Evolutionary conservation across 176 grass and related monocot species (phyloP).

Genomic region (Luzula sylvatica): DNA sequence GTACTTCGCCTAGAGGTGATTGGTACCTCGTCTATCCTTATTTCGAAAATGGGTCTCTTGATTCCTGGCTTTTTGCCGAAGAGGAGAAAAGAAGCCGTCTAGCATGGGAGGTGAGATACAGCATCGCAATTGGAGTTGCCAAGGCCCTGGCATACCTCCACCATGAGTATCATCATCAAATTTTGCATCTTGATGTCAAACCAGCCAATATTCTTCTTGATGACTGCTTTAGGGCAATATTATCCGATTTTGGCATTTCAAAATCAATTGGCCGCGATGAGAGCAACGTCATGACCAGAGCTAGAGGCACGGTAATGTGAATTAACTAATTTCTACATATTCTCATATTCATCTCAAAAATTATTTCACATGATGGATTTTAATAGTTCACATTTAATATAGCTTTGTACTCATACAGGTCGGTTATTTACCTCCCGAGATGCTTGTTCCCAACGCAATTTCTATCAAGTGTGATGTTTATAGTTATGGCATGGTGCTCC

Average conservation of each 20-base stretch:
- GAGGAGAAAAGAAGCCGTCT: conserved; percentile 18
- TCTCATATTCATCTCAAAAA: too few relatives aligned
- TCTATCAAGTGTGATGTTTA: conserved; percentile 47
- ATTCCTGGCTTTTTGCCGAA: conserved; percentile 43
- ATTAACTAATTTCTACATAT: neutral
- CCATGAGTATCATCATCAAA: conserved; percentile 35
- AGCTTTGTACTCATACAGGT: neutral
- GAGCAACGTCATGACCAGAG: conserved; percentile 31
- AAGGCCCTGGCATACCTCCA: conserved; percentile 62
- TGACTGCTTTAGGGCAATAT: conserved; percentile 28
- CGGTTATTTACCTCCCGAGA: conserved; percentile 52
- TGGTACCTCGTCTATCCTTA: conserved; percentile 46
- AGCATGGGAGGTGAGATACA: conserved; percentile 32
- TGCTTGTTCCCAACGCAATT: conserved; percentile 26
- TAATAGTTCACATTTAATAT: too few relatives aligned
- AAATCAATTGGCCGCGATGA: conserved; percentile 37
- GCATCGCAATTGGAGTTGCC: conserved; percentile 38
- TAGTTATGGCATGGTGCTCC: conserved; percentile 52
- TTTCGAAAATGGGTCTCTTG: conserved; percentile 45
- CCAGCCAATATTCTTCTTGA: conserved; percentile 69
- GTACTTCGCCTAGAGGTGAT: conserved; percentile 11
- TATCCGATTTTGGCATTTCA: conserved; percentile 61
- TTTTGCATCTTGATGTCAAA: conserved; percentile 62
- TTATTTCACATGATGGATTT: too few relatives aligned
- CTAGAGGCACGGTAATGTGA: conserved; percentile 27